These are phyloP conservation scores for Xylaria scruposa DNA, from an alignment of 495 filamentous ascomycete species.

Conservation along the genomic window DNA sequence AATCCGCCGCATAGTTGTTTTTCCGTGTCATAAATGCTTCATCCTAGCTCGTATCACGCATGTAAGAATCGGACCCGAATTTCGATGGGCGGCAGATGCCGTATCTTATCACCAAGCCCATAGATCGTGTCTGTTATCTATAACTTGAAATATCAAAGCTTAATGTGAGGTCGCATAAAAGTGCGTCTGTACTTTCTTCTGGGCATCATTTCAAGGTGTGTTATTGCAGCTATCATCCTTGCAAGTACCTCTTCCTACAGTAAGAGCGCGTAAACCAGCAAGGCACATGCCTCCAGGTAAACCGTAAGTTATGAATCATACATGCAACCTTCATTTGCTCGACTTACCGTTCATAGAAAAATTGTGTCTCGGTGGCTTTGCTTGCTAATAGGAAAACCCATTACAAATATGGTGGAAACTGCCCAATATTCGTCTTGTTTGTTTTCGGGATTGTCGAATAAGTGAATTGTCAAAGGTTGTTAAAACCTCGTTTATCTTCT, in stretches of 20 bases:
- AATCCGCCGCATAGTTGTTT: neutral
- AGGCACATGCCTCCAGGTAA: neutral
- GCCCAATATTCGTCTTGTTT: neutral
- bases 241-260: conserved; percentile 1
- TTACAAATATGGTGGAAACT: neutral
- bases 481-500: neutral
- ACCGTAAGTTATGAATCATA: neutral
- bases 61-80: neutral
- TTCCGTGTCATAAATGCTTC: neutral
- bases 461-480: neutral
- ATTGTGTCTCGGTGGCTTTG: neutral
- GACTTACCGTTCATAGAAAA: neutral
- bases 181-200: neutral
- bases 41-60: neutral
- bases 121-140: conserved; percentile 1
- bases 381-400: neutral
- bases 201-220: conserved; percentile 6
- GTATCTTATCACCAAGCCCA: neutral
- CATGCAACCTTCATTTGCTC: neutral
- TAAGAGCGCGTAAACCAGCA: neutral
- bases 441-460: too few species aligned
- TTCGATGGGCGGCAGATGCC: conserved; percentile 2
- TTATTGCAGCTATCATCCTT: conserved; percentile 9
- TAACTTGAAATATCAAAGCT: neutral
- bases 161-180: neutral